Base-by-base conservation (phyloP, 2,329 filamentous ascomycete genomes). In the Pestalotiopsis sp. region DNA sequence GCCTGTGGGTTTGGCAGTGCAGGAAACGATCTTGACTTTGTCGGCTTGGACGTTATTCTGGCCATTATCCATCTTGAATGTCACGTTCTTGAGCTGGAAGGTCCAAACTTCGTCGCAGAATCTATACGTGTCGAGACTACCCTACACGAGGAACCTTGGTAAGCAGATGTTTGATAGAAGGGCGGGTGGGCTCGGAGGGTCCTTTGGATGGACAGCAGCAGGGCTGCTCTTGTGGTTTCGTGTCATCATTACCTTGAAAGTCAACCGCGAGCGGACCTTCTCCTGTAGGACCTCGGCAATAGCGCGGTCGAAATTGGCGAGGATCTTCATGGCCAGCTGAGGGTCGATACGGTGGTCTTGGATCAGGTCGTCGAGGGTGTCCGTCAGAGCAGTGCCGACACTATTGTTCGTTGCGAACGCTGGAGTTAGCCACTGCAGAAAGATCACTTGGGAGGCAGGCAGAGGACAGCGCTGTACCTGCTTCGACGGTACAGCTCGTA, bases 71-170 rank as follows among this genome's bases (percentile, higher is more conserved):
- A 98, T 92, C 84, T 99, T 99, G 85, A 99, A 98, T n/a, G 91
- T 94, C 68, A 98, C 95, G 74, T 98, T 96, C 83, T 98, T 98
- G 83, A 99, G 97, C 69, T 99, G 89, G 81, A 99, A 99, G 1
- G 96, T 99, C 96, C 96, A 99, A 69, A 99, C 96, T 84, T 99
- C 96, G 83, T 99, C 96, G 85, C 96, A 99, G 87, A 99, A 99
- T 75, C 96, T 92, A 85, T 99, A 99, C 17, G 96, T 98, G 80
- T 98, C 95, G 72, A 99, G 91, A 78, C 97, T 96, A 62, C 96
- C 96, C 95, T 98, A 36, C 39, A 49, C 4, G 27, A 23, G 12
- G 25, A 25, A 63, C 56, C 65, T 49, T n/a, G 4, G 56, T 67
- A 41, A 62, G 62, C 69, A 57, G 67, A 39, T 12, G 49, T 25